Percentiles rank a stretch among this genome's conserved stretches.
Evolutionary conservation across 371 early-diverging fungal genomes (phyloP).

Genomic region (Apophysomyces trapeziformis): DNA sequence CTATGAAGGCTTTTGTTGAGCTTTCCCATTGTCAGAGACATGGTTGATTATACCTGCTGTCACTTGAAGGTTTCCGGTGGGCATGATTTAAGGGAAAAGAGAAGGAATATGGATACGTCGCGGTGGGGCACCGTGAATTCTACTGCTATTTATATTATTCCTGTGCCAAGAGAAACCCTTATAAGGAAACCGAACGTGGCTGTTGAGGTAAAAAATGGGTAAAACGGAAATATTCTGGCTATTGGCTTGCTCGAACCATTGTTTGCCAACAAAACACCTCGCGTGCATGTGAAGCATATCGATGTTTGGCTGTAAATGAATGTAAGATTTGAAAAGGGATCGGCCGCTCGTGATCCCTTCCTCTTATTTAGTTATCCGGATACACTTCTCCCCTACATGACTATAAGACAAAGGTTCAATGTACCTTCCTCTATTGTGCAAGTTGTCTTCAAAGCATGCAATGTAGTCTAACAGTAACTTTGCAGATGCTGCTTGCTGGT

Average conservation of each 20-base stretch:
- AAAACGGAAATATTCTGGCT: background rate
- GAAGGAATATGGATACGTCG: background rate
- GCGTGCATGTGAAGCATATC: background rate
- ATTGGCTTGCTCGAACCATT: background rate
- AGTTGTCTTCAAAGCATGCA: too few relatives aligned
- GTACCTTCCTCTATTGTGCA: too few relatives aligned
- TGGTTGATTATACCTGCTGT: background rate
- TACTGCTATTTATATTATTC: background rate
- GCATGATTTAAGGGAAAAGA: background rate
- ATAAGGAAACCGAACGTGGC: constrained; percentile 6
- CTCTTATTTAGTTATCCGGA: background rate
- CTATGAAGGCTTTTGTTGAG: background rate
- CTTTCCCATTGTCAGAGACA: background rate
- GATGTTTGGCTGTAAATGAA: background rate
- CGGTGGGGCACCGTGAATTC: constrained; percentile 4
- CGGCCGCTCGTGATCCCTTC: background rate
- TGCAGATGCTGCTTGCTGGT: too few relatives aligned
- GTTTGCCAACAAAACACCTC: constrained; percentile 2
- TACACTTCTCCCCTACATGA: too few relatives aligned
- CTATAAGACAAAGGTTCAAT: too few relatives aligned
- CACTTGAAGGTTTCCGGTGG: constrained; percentile 2
- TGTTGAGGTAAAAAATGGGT: background rate
- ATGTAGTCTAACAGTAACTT: too few relatives aligned
- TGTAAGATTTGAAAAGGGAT: background rate
- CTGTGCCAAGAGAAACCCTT: background rate